These are phyloP conservation scores for Pythium aphanidermatum DNA, from an alignment of 352 stramenopile species.

Conservation along the genomic window DNA sequence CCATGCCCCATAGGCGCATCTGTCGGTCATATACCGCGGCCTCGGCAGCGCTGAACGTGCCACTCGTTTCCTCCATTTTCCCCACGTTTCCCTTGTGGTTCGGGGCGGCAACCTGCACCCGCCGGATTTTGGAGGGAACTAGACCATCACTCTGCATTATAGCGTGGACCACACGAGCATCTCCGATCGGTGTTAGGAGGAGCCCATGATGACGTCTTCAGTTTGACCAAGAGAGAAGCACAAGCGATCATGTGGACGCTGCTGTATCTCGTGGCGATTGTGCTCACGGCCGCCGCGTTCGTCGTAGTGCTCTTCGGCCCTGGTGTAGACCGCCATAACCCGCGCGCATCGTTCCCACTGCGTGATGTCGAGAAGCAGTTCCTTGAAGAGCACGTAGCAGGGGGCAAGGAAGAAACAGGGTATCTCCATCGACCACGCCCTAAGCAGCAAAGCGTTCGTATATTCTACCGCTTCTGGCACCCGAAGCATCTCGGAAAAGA, in stretches of 20 bases:
- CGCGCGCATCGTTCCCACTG: slow-evolving; percentile 33
- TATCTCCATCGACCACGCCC: slow-evolving; percentile 35
- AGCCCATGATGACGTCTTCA: slow-evolving; percentile 1
- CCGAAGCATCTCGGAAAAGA: slow-evolving; percentile 33
- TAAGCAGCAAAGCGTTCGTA: slow-evolving; percentile 27
- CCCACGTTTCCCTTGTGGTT: background rate
- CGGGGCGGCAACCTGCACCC: background rate
- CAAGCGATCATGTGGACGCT: slow-evolving; percentile 19
- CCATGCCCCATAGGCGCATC: slow-evolving; percentile 98
- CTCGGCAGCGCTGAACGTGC: slow-evolving; percentile 78
- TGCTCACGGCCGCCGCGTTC: slow-evolving; percentile 13
- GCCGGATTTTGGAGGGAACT: slow-evolving; percentile 4
- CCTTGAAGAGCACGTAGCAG: slow-evolving; percentile 36
- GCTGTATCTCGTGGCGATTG: slow-evolving; percentile 16
- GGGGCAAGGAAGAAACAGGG: slow-evolving; percentile 43
- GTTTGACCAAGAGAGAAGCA: background rate
- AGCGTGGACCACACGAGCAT: slow-evolving; percentile 4
- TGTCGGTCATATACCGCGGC: slow-evolving; percentile 97
- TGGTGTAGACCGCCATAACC: slow-evolving; percentile 44
- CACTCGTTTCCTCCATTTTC: slow-evolving; percentile 19
- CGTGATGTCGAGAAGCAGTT: slow-evolving; percentile 43
- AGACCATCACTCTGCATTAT: too few species aligned
- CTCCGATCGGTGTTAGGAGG: slow-evolving; percentile 6
- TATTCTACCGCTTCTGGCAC: slow-evolving; percentile 76
- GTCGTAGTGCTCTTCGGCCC: slow-evolving; percentile 42